Conservation (phyloP, 768 basidiomycete species). For the Sarcodon sp. region DNA sequence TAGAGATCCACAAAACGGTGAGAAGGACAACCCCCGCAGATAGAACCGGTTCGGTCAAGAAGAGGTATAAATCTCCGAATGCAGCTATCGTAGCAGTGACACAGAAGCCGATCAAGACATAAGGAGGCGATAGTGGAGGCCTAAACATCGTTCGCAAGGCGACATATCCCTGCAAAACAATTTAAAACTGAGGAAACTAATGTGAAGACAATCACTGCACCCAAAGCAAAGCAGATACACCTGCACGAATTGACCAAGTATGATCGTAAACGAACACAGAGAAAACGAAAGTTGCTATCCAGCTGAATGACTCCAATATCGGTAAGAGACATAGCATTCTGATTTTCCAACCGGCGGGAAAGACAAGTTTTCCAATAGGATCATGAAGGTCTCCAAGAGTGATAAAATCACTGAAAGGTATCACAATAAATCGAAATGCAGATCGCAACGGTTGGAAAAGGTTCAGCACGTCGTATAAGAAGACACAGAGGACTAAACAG, state of each 20-base stretch:
- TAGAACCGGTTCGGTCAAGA: constrained; percentile 11
- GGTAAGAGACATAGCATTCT: constrained; percentile 24
- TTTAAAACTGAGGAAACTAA: background rate
- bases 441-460: constrained; percentile 5
- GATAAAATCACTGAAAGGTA: constrained; percentile 41
- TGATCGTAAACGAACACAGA: constrained; percentile 15
- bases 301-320: constrained; percentile 23
- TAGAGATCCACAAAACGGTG: constrained; percentile 17
- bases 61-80: constrained; percentile 22
- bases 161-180: constrained; percentile 28
- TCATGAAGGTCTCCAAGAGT: constrained; percentile 36
- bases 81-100: constrained; percentile 22
- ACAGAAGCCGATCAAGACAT: constrained; percentile 31
- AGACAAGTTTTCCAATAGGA: constrained; percentile 17
- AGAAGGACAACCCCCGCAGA: constrained; percentile 10
- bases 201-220: constrained; percentile 15
- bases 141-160: constrained; percentile 23
- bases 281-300: constrained; percentile 30
- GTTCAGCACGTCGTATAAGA: background rate
- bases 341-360: constrained; percentile 16
- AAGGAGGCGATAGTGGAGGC: constrained; percentile 40
- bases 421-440: constrained; percentile 2
- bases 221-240: constrained; percentile 32
- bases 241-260: constrained; percentile 9
- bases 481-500: background rate